Conservation (phyloP, 805 yeast genomes). For the Teunomyces barrocoloradensis region DNA sequence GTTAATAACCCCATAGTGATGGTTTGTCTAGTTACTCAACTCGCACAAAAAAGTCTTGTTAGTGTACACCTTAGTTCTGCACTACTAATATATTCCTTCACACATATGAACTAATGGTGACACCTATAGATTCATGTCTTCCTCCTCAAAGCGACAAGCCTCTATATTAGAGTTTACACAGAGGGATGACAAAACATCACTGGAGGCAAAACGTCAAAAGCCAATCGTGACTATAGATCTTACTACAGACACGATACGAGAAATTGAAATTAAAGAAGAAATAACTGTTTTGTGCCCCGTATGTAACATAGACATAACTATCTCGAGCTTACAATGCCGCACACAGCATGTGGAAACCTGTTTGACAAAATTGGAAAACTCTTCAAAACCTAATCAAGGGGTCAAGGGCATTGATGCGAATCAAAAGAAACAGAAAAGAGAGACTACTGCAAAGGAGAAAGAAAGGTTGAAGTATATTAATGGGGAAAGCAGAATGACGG, state of each 20-base stretch:
- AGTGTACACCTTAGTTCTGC: too few relatives aligned
- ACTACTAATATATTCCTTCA: neutral
- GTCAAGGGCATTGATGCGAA: neutral
- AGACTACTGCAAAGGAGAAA: constrained; percentile 21
- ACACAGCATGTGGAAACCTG: constrained; percentile 58
- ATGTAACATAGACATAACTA: constrained; percentile 41
- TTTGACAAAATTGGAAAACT: constrained; percentile 16
- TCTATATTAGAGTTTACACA: constrained; percentile 23
- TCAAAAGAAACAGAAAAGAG: neutral
- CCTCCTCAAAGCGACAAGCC: constrained; percentile 13
- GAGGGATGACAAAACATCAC: neutral
- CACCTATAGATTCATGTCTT: neutral
- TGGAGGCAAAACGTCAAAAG: constrained; percentile 5
- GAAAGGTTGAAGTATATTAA: neutral
- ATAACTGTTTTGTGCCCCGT: constrained; percentile 45
- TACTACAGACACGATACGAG: constrained; percentile 9
- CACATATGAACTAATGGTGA: neutral
- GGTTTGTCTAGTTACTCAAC: too few relatives aligned
- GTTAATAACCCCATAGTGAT: constrained; percentile 72
- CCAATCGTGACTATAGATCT: constrained; percentile 14
- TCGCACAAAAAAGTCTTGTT: too few relatives aligned
- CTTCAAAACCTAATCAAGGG: neutral
- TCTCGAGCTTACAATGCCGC: constrained; percentile 40
- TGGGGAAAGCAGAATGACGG: constrained; percentile 8
- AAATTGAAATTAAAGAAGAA: neutral